Evolutionary conservation across 768 basidiomycete species (phyloP).

Genomic region (Russula virescens): DNA sequence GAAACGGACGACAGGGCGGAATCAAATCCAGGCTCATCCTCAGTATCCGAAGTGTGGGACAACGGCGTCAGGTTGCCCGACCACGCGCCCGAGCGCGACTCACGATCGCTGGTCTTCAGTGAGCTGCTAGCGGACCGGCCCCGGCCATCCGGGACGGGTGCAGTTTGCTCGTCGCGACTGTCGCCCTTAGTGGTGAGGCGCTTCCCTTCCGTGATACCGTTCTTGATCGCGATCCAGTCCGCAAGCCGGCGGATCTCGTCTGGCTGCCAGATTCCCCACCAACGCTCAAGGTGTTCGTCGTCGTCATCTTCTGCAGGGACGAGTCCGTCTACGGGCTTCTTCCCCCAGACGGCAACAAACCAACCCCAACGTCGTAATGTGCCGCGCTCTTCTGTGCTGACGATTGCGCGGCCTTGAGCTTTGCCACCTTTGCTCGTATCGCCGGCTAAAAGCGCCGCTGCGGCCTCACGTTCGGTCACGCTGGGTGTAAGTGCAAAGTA

Average conservation of each 20-base stretch:
- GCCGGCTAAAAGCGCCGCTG: constrained; percentile 32
- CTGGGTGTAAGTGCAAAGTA: constrained; percentile 68
- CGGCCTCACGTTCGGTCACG: constrained; percentile 48
- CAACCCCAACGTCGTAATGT: constrained; percentile 61
- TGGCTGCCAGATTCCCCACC: constrained; percentile 74
- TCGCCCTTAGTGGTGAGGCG: constrained; percentile 6
- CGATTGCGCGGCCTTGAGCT: constrained; percentile 37
- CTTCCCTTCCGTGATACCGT: constrained; percentile 35
- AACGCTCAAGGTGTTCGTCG: constrained; percentile 43
- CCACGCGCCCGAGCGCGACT: background rate
- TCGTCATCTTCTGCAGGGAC: background rate
- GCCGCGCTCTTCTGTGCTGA: constrained; percentile 45
- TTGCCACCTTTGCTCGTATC: constrained; percentile 34
- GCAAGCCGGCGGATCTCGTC: constrained; percentile 59
- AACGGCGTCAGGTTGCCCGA: constrained; percentile 15
- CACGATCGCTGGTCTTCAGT: background rate
- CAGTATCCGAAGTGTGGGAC: constrained; percentile 5
- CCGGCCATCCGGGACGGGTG: background rate
- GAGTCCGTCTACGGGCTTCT: constrained; percentile 34
- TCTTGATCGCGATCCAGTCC: constrained; percentile 55
- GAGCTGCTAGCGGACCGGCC: background rate
- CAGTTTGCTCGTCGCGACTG: background rate
- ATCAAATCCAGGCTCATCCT: background rate
- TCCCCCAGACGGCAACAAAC: constrained; percentile 75
- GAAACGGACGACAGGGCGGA: constrained; percentile 20